phyloP scores from a whole-genome alignment of 2,329 filamentous ascomycete genomes.

The Ophiostoma novo-ulmi region DNA sequence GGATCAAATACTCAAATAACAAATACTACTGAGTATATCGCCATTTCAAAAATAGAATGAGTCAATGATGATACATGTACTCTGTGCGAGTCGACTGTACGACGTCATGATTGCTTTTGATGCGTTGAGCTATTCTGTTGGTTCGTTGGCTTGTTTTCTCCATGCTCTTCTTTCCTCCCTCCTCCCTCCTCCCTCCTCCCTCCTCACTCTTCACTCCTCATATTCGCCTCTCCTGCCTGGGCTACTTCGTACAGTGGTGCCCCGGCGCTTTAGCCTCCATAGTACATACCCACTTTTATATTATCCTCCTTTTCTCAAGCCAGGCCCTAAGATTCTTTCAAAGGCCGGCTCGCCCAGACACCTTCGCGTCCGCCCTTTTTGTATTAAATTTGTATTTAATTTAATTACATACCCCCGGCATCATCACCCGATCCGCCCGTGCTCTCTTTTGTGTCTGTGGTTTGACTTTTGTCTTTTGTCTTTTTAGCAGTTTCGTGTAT shows the following conservation, averaged over 20 bases:
- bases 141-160: not conserved
- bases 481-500: not conserved
- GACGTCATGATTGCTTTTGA: not conserved
- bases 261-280: too few species aligned
- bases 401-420: constrained; percentile 28
- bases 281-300: not conserved
- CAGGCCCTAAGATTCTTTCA: not conserved
- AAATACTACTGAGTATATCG: not conserved
- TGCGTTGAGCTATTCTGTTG: too few species aligned
- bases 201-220: too few species aligned
- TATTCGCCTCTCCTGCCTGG: too few species aligned
- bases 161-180: not conserved
- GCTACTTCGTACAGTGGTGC: too few species aligned
- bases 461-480: constrained; percentile 4
- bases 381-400: not conserved
- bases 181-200: too few species aligned
- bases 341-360: constrained; percentile 1
- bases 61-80: not conserved
- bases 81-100: not conserved
- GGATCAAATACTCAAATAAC: not conserved
- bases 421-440: constrained; percentile 31
- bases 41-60: not conserved
- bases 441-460: not conserved
- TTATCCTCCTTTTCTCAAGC: not conserved
- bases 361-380: constrained; percentile 24